phyloP scores from a whole-genome alignment of 208 protist genomes.

The Acanthamoeba castellanii region DNA sequence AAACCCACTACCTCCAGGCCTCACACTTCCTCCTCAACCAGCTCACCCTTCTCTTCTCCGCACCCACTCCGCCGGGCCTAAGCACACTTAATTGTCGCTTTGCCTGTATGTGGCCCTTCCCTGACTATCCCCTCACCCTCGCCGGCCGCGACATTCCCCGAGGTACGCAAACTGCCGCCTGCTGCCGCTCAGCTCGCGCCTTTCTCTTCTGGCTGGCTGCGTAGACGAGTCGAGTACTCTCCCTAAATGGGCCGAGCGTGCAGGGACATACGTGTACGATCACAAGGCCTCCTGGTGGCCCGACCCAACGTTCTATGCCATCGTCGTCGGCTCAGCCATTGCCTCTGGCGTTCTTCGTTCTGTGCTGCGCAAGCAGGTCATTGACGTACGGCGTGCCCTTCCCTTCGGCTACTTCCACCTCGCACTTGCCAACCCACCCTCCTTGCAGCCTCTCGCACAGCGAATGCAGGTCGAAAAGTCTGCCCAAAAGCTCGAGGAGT shows the following conservation, averaged over 20 bases:
- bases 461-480: background rate
- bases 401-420: too few relatives aligned
- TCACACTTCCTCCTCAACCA: too few relatives aligned
- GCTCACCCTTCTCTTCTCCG: too few relatives aligned
- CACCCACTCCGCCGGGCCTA: too few relatives aligned
- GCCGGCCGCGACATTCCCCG: background rate
- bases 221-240: too few relatives aligned
- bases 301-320: background rate
- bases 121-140: constrained; percentile 15
- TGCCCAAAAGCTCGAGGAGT: background rate
- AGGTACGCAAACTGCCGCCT: background rate
- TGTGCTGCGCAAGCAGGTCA: background rate
- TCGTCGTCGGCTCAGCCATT: background rate
- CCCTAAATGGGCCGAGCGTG: background rate
- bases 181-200: background rate
- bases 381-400: background rate
- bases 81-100: too few relatives aligned
- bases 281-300: constrained; percentile 25
- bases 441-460: background rate
- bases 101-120: background rate
- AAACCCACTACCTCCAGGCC: too few relatives aligned
- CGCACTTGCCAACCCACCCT: too few relatives aligned
- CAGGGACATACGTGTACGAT: constrained; percentile 11
- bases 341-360: background rate
- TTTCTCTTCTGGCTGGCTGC: background rate